Conservation (phyloP, 176 grass and related monocot genomes). For the Cocos nucifera region DNA sequence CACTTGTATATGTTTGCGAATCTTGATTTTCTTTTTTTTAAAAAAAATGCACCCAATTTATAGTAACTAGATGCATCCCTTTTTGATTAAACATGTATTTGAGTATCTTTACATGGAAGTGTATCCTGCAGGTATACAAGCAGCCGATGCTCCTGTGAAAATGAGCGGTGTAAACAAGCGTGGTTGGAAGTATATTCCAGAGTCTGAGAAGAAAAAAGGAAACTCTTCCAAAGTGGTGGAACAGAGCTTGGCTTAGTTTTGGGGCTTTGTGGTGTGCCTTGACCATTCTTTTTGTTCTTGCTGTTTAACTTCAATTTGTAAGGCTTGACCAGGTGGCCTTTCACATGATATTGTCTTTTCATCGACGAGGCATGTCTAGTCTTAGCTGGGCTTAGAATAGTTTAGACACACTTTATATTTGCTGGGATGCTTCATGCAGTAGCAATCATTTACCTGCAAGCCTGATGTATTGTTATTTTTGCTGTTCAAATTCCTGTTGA, state of each 20-base stretch:
- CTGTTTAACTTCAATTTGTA: no score
- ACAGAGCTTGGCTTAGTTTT: slow-evolving; percentile 16
- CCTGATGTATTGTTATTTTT: no score
- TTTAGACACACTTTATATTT: no score
- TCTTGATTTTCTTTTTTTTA: slow-evolving; percentile 1
- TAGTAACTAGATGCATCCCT: not conserved
- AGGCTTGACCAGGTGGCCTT: no score
- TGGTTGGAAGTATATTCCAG: slow-evolving; percentile 9
- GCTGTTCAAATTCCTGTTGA: no score
- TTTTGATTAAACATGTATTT: slow-evolving; percentile 5
- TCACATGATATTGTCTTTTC: no score
- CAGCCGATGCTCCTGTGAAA: slow-evolving; percentile 8
- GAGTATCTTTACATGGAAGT: no score
- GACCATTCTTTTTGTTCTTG: not conserved
- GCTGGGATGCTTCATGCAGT: no score
- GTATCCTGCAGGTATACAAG: not conserved
- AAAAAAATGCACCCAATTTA: not conserved
- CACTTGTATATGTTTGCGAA: not conserved
- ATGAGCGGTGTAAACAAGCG: slow-evolving; percentile 11
- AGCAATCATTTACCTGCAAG: no score
- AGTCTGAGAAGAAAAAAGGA: slow-evolving; percentile 16
- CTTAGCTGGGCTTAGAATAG: no score
- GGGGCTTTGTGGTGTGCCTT: not conserved
- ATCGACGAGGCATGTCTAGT: no score
- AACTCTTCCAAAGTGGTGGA: slow-evolving; percentile 16